Conservation (phyloP, 345 rosid species). For the Linum tenue region DNA sequence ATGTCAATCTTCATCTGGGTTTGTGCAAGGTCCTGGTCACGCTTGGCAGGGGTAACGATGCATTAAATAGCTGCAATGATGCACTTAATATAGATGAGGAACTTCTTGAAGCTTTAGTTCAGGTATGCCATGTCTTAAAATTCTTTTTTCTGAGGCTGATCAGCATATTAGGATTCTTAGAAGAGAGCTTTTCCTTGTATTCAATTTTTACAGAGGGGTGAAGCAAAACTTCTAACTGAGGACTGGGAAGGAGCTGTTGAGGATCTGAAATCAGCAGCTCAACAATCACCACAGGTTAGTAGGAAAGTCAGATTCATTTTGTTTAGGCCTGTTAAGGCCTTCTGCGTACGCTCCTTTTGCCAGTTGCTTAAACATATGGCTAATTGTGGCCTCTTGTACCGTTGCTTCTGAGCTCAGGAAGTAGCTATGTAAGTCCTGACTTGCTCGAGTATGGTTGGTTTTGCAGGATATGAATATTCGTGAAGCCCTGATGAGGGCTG, state of each 20-base stretch:
- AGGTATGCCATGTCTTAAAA: constrained; percentile 36
- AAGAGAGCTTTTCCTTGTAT: not conserved
- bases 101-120: constrained; percentile 80
- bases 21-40: constrained; percentile 82
- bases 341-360: not conserved
- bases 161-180: not conserved
- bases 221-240: constrained; percentile 86
- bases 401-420: not conserved
- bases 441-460: not conserved
- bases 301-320: not conserved
- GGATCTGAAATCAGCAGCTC: constrained; percentile 80
- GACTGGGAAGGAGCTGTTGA: constrained; percentile 99
- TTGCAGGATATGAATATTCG: constrained; percentile 71
- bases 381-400: not conserved
- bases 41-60: constrained; percentile 95
- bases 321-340: not conserved
- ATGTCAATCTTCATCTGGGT: constrained; percentile 87
- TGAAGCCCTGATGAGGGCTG: constrained; percentile 77
- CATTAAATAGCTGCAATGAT: constrained; percentile 67
- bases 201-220: constrained; percentile 55
- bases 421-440: not conserved
- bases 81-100: constrained; percentile 77
- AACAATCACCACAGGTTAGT: constrained; percentile 80
- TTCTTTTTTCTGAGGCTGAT: not conserved
- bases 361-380: not conserved